Evolutionary conservation across 2,329 filamentous ascomycete species (phyloP), one percentile per base, ranked within the genome.

Genomic region (Leptosphaerulina australis): DNA sequence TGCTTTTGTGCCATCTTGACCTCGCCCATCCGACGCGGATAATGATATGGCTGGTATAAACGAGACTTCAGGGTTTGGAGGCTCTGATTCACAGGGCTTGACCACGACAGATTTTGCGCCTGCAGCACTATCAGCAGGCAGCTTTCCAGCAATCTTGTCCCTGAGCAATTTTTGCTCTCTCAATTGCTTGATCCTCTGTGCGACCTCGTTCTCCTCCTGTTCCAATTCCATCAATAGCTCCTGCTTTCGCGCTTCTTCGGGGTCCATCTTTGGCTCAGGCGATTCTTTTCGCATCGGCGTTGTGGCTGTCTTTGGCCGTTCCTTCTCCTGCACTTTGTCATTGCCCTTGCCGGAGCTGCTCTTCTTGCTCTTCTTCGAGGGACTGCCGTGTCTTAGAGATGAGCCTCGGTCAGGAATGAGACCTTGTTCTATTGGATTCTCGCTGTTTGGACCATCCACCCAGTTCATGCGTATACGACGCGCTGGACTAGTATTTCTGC

Each of bases 131-230:
- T 56, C 55, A 37, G 66, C 61, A 41, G 69, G 67, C 51, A 64
- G 51, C 50, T 67, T 67, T 29, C 66, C 64, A 29, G 70, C 67
- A 55, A 70, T 61, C 57, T 73, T 75, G 35, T 83, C 78, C 52
- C 81, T 77, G 60, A 77, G 76, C 67, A 82, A 75, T 56, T 83
- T 81, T 55, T 82, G 80, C 58, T 82, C 78, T 61, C 81, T 80
- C 24, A 86, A 66, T 59, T 86, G 77, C 60, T 79, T 77, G 40
- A 86, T 86, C 33, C 80, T 74, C 46, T 79, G 79, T 26, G 79
- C 81, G 5, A 85, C 83, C 30, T 83, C 77, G 56, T 80, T 82
- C 21, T 83, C 80, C 46, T 77, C 78, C 29, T 64, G 62, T 47
- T 70, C 68, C 30, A 72, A 41, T 37, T 72, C 69, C 35, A 63